Conservation (phyloP, 2,329 filamentous ascomycete species). For the Aspergillus nomiae region DNA sequence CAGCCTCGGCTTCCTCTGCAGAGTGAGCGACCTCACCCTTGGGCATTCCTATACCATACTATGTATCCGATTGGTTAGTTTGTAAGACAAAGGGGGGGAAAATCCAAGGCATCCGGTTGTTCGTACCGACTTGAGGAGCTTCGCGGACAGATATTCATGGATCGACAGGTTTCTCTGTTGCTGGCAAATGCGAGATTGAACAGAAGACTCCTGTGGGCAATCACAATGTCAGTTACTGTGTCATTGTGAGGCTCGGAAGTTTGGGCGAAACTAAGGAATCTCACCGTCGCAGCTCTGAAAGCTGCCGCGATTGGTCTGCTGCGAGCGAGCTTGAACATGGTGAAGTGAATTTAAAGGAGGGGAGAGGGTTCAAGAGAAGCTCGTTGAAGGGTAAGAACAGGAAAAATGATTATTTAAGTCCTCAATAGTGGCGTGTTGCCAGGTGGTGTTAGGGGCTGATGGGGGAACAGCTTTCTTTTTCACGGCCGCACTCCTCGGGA, state of each 20-base stretch:
- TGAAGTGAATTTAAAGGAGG: conserved; percentile 36
- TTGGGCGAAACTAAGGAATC: conserved; percentile 31
- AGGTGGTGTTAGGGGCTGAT: conserved; percentile 15
- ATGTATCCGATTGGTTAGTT: conserved; percentile 27
- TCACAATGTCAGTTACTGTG: conserved; percentile 54
- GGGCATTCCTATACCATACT: conserved; percentile 95
- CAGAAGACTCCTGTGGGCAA: conserved; percentile 55
- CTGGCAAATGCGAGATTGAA: conserved; percentile 57
- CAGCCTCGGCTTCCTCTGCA: conserved; percentile 82
- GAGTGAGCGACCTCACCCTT: conserved; percentile 83
- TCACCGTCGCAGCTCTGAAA: conserved; percentile 75
- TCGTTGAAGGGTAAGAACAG: conserved; percentile 6
- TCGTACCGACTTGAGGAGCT: conserved; percentile 72
- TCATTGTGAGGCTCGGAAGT: conserved; percentile 22
- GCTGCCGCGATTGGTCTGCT: conserved; percentile 73
- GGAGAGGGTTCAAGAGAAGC: conserved; percentile 17
- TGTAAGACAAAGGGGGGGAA: conserved; percentile 1
- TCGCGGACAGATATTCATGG: conserved; percentile 96
- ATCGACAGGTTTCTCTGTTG: conserved; percentile 93
- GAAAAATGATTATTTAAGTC: conserved; percentile 15
- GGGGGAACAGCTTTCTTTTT: conserved; percentile 42
- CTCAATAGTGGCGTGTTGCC: conserved; percentile 18
- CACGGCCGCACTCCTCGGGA: conserved; percentile 32
- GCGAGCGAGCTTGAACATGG: conserved; percentile 87
- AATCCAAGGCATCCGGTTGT: conserved; percentile 2